A percentile compares a stretch with the other conserved stretches of the same genome.
Conservation (phyloP, 139 green algal genomes). For the Dunaliella primolecta region DNA sequence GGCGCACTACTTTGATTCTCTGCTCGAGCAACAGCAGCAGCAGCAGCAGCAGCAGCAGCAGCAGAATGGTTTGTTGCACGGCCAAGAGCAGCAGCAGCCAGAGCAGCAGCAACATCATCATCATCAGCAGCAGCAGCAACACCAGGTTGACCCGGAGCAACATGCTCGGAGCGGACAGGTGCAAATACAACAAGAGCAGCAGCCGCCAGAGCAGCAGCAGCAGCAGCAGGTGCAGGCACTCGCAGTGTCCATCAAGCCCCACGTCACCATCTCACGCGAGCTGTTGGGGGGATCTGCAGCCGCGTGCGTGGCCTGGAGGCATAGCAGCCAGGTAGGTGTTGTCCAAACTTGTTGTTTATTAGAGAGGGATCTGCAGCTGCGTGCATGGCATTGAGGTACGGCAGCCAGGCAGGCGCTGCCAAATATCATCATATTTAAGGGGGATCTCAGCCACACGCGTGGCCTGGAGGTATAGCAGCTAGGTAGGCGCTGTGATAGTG, state of each 20-base stretch:
- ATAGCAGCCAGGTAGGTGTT: background rate
- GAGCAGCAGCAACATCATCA: background rate
- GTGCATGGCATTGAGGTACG: background rate
- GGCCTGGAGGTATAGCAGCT: background rate
- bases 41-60: background rate
- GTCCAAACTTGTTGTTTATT: background rate
- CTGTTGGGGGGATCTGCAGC: background rate
- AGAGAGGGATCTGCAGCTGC: background rate
- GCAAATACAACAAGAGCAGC: background rate
- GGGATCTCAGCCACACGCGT: background rate
- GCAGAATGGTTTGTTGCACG: background rate
- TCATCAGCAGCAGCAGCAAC: background rate
- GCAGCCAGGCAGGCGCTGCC: too few species aligned
- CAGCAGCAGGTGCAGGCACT: slow-evolving; percentile 1
- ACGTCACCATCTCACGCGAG: background rate
- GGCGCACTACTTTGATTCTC: background rate
- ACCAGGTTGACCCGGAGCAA: background rate
- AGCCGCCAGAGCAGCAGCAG: slow-evolving; percentile 20
- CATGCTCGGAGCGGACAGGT: background rate
- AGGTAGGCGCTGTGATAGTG: background rate
- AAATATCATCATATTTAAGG: too few species aligned
- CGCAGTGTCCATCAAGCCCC: background rate
- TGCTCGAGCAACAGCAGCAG: background rate
- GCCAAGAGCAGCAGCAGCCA: background rate
- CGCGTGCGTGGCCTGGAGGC: background rate